Base-by-base conservation (phyloP, 1,284 basidiomycete genomes). In the Pisolithus thermaeus region DNA sequence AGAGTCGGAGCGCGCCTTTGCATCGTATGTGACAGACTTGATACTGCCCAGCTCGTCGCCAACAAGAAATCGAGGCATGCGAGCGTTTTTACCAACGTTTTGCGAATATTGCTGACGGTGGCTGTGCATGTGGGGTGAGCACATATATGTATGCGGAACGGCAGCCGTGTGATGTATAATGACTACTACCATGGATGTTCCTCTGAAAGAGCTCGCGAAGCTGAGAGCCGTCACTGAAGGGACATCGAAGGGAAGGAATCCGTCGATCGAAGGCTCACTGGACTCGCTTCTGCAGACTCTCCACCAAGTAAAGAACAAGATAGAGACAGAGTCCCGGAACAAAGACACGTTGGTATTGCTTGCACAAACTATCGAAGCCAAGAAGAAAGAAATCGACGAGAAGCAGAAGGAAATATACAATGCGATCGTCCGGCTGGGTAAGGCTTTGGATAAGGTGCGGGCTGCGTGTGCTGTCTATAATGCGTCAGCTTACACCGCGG, bases 321-420 rank as follows among this genome's bases (percentile, higher is more conserved):
- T 86, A 51, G 66, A 78, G 46, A 69, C 74, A 0, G 81, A 81
- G n/a, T 71, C 74, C 27, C 73, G 77, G 30, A 73, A 80, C 3
- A 74, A 79, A 50, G 76, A 77, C 7, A 76, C 79, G 36, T 73
- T 87, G 22, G 69, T 66, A 23, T 66, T 76, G 9, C 68, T 93
- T 20, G 72, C 78, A 22, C 79, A 79, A 62, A 73, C 74, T 2
- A 74, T 90, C 2, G 86, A 89, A 40, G 67, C 73, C 2, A 81
- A 74, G 63, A 92, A 89, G 81, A 92, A 86, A 67, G 90, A 92
- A 52, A 75, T 93, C 0, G 91, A 93, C 56, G 89, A 92, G 45
- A 78, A 84, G 1, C 83, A 94, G 73, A 96, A 94, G 69, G 91
- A 92, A 59, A 79, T 92, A 49, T 91, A 94, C 62, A 79, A 77